Conservation (phyloP, 2,329 filamentous ascomycete genomes). For the Cytospora chrysosperma region DNA sequence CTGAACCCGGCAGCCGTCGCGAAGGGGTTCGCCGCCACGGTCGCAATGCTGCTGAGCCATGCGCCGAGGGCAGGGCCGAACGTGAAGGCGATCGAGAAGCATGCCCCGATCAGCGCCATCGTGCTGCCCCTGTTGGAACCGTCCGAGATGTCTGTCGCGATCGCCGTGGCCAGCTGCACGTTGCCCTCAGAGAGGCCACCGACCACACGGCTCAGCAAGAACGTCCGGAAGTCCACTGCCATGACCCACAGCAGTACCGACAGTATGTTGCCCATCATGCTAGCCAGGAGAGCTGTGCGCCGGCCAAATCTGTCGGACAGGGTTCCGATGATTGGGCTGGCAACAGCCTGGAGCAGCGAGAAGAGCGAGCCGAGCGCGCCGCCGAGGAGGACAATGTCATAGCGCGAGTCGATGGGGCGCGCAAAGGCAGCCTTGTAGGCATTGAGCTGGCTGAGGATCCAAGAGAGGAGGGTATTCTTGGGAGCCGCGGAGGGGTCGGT, state of each 20-base stretch:
- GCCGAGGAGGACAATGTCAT: conserved; percentile 94
- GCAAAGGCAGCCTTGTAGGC: conserved; percentile 93
- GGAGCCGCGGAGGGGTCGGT: conserved; percentile 42
- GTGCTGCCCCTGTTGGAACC: conserved; percentile 80
- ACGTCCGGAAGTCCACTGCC: conserved; percentile 92
- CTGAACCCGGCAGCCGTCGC: conserved; percentile 89
- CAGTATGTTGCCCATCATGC: conserved; percentile 89
- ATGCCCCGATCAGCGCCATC: conserved; percentile 94
- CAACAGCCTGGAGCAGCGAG: conserved; percentile 83
- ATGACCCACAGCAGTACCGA: conserved; percentile 93
- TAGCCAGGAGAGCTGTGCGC: conserved; percentile 80
- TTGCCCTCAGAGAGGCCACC: conserved; percentile 96
- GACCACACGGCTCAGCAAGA: conserved; percentile 87
- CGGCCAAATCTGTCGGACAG: conserved; percentile 89
- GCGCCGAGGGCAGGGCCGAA: conserved; percentile 92
- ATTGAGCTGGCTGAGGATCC: conserved; percentile 80
- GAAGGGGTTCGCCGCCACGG: conserved; percentile 86
- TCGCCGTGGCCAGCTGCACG: conserved; percentile 91
- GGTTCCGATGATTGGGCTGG: conserved; percentile 84
- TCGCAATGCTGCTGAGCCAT: conserved; percentile 73
- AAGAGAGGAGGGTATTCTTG: conserved; percentile 67
- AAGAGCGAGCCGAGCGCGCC: conserved; percentile 93
- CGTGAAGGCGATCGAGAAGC: conserved; percentile 96
- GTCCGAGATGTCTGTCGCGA: conserved; percentile 93
- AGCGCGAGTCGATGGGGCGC: conserved; percentile 88